phyloP scores from a whole-genome alignment of 257 asterid species.

The Marsdenia floribunda region DNA sequence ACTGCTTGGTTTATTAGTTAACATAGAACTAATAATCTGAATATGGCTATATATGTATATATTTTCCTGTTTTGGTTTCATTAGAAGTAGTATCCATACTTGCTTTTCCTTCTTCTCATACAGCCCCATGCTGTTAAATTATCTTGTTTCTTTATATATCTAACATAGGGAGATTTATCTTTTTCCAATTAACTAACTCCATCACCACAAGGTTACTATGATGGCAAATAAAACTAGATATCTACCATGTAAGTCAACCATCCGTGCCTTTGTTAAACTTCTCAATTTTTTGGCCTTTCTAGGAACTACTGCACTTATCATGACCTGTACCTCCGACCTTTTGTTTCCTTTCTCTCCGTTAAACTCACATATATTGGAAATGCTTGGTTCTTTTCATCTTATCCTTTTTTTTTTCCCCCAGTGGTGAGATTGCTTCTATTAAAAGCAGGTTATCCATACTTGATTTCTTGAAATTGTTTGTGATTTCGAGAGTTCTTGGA shows the following conservation, averaged over 20 bases:
- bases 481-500: background rate
- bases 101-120: too few species aligned
- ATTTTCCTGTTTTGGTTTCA: background rate
- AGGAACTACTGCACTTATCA: background rate
- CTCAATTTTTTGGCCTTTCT: conserved; percentile 5
- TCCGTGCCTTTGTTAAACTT: too few species aligned
- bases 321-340: background rate
- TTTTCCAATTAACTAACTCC: too few species aligned
- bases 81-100: too few species aligned
- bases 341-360: background rate
- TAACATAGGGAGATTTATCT: too few species aligned
- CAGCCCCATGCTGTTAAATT: too few species aligned
- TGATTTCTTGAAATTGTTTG: background rate
- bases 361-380: background rate
- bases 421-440: background rate
- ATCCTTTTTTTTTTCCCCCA: background rate
- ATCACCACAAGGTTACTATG: too few species aligned
- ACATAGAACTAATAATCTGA: background rate
- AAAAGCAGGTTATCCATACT: background rate
- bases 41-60: background rate
- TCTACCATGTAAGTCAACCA: too few species aligned
- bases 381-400: background rate
- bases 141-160: too few species aligned
- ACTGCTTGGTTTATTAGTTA: conserved; percentile 67
- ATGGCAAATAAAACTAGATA: too few species aligned